These are phyloP conservation scores for Paracoccidioides lutzii DNA, from an alignment of 2,329 filamentous ascomycete genomes.

Conservation along the genomic window DNA sequence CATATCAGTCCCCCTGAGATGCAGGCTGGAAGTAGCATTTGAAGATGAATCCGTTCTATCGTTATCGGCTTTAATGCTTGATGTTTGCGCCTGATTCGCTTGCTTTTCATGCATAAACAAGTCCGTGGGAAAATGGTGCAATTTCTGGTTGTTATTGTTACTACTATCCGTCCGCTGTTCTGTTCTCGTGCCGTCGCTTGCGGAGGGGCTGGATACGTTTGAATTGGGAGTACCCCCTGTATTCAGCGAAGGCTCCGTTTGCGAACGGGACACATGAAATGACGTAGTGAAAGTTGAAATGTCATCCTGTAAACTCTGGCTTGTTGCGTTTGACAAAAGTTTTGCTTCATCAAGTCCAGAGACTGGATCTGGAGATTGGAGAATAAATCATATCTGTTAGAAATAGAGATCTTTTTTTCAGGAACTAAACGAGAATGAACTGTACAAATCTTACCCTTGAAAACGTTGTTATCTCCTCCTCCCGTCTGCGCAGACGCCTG, in stretches of 20 bases:
- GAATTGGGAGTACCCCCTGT: not conserved
- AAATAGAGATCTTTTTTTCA: no score
- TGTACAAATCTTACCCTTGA: not conserved
- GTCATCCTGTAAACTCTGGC: not conserved
- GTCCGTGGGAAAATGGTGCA: not conserved
- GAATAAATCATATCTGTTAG: not conserved
- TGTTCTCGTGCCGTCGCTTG: not conserved
- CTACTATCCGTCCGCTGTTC: not conserved
- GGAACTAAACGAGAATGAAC: not conserved
- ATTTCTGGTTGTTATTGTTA: not conserved
- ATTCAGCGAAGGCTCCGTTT: not conserved
- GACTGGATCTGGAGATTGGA: not conserved
- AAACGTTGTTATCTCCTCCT: not conserved
- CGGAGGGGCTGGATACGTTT: not conserved
- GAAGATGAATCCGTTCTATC: not conserved
- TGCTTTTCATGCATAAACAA: not conserved
- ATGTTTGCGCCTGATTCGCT: not conserved
- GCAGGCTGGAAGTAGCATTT: not conserved
- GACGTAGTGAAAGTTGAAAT: not conserved
- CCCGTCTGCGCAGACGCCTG: not conserved
- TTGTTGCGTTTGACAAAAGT: not conserved
- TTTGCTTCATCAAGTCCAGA: not conserved
- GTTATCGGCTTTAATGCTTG: not conserved
- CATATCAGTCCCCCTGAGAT: not conserved
- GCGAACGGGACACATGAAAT: not conserved